phyloP scores from a whole-genome alignment of 805 yeast genomes.

The Ogataea siamensis region DNA sequence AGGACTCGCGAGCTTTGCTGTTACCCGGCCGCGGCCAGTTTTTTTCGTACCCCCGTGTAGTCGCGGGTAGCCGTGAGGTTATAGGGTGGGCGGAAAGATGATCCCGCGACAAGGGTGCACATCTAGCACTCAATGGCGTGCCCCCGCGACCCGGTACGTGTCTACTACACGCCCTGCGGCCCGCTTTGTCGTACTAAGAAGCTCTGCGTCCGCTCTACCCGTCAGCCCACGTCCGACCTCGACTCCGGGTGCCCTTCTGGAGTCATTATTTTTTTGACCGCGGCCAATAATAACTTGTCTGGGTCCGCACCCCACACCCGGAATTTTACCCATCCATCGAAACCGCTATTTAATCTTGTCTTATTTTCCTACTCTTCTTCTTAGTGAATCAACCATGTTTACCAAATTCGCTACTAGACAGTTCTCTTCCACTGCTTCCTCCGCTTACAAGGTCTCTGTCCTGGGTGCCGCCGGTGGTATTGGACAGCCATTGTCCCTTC shows the following conservation, averaged over 20 bases:
- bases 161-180: too few species aligned
- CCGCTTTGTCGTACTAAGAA: too few species aligned
- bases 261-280: conserved; percentile 8
- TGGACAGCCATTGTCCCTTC: conserved; percentile 83
- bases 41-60: neutral
- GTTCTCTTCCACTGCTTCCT: conserved; percentile 66
- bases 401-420: conserved; percentile 44
- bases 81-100: conserved; percentile 1
- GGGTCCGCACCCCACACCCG: conserved; percentile 9
- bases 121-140: too few species aligned
- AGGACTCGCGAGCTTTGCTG: too few species aligned
- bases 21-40: conserved; percentile 4
- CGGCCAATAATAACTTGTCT: conserved; percentile 7
- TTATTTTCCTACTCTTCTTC: conserved; percentile 3
- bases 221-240: conserved; percentile 8
- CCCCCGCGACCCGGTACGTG: too few species aligned
- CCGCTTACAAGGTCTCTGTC: conserved; percentile 76
- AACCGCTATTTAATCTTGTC: neutral
- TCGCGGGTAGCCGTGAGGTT: conserved; percentile 2
- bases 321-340: conserved; percentile 1
- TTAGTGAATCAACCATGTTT: conserved; percentile 41
- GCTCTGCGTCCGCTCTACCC: conserved; percentile 1
- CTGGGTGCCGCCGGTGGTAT: conserved; percentile 93
- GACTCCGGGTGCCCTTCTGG: conserved; percentile 8
- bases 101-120: too few species aligned